Evolutionary conservation across 495 filamentous ascomycete genomes (phyloP).

Genomic region (Mytilinidion resinicola): DNA sequence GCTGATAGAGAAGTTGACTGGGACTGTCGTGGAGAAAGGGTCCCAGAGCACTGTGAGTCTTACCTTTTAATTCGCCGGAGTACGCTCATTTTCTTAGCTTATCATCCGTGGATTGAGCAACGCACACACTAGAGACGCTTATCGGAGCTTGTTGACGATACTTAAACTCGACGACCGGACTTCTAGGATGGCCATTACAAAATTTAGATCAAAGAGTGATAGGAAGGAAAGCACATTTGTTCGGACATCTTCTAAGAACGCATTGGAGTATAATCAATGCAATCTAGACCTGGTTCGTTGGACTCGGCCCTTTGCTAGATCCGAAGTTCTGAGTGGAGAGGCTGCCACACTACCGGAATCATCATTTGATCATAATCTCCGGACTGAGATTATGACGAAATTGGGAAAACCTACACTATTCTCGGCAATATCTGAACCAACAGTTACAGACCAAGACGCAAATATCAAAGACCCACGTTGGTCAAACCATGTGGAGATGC

Average conservation of each 20-base stretch:
- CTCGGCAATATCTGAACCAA: background rate
- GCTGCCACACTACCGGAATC: background rate
- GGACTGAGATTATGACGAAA: background rate
- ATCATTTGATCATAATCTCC: background rate
- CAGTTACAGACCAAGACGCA: background rate
- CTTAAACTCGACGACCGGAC: constrained; percentile 3
- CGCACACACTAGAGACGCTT: constrained; percentile 12
- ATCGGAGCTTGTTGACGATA: constrained; percentile 13
- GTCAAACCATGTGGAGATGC: background rate
- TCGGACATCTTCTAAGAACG: constrained; percentile 4
- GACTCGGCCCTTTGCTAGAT: constrained; percentile 4
- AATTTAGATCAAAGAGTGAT: background rate
- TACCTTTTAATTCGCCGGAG: background rate
- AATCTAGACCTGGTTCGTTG: constrained; percentile 12
- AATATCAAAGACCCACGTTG: background rate
- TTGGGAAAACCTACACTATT: background rate
- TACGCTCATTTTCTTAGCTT: constrained; percentile 6
- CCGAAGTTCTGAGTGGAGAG: background rate
- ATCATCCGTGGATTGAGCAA: constrained; percentile 14
- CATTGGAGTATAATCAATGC: constrained; percentile 8
- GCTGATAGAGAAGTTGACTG: constrained; percentile 4
- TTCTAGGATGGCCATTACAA: background rate
- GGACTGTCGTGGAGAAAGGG: constrained; percentile 4
- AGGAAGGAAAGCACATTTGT: constrained; percentile 3
- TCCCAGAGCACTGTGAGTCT: constrained; percentile 3